Evolutionary conservation across 2,329 filamentous ascomycete species (phyloP).

Genomic region (Fusarium goolgardi): DNA sequence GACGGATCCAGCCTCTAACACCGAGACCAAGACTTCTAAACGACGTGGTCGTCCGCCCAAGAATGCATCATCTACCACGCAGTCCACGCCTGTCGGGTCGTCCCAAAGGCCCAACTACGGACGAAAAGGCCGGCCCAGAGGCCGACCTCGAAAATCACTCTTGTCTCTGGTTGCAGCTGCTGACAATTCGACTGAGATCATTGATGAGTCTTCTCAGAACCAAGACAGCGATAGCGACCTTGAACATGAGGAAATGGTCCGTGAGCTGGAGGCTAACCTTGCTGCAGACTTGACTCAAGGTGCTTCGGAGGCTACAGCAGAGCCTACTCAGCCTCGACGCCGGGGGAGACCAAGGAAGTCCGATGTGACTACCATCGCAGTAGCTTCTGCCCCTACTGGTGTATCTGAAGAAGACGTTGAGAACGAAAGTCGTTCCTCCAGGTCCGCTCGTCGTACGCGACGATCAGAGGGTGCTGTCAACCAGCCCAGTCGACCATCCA

Average conservation of each 20-base stretch:
- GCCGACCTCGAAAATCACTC: slow-evolving; percentile 47
- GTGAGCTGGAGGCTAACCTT: slow-evolving; percentile 36
- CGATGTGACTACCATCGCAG: slow-evolving; percentile 44
- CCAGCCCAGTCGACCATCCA: slow-evolving; percentile 6
- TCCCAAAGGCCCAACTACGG: slow-evolving; percentile 40
- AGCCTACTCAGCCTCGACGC: slow-evolving; percentile 24
- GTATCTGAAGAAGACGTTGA: slow-evolving; percentile 1
- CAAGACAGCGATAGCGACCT: slow-evolving; percentile 17
- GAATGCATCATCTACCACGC: slow-evolving; percentile 27
- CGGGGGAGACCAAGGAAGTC: slow-evolving; percentile 48
- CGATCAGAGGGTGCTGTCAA: slow-evolving; percentile 31
- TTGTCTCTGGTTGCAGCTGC: slow-evolving; percentile 27
- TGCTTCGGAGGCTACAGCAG: background rate
- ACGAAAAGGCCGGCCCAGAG: slow-evolving; percentile 45
- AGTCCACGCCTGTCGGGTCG: slow-evolving; percentile 7
- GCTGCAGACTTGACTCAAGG: slow-evolving; percentile 28
- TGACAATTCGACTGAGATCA: slow-evolving; percentile 3
- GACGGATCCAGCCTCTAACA: background rate
- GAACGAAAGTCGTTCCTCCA: slow-evolving; percentile 16
- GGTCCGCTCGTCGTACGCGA: slow-evolving; percentile 43
- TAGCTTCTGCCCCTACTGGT: slow-evolving; percentile 18
- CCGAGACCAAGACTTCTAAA: slow-evolving; percentile 33
- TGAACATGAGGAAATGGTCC: slow-evolving; percentile 35
- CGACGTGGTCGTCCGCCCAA: slow-evolving; percentile 51
- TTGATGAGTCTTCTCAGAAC: background rate